Conservation (phyloP, 306 rosid species). For the Quercus parvula region DNA sequence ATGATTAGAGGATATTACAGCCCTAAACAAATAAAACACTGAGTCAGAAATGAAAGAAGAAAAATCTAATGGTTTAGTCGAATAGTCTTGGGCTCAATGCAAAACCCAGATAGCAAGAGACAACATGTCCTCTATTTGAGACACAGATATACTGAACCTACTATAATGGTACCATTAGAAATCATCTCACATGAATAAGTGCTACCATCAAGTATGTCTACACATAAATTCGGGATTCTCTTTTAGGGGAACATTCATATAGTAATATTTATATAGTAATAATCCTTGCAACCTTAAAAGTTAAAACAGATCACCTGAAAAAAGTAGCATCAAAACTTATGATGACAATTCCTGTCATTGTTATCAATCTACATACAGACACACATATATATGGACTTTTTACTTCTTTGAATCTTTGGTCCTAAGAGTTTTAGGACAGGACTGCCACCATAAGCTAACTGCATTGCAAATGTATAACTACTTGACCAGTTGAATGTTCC, state of each 20-base stretch:
- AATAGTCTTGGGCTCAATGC: not conserved
- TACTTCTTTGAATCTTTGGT: not conserved
- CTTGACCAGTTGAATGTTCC: not conserved
- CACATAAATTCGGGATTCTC: not conserved
- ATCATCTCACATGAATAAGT: not conserved
- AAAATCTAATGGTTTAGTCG: no score
- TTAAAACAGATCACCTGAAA: no score
- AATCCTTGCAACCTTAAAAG: not conserved
- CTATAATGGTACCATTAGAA: not conserved
- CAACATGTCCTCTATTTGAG: not conserved
- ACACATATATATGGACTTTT: not conserved
- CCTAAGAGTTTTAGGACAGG: not conserved
- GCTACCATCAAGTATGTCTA: not conserved
- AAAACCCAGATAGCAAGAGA: not conserved
- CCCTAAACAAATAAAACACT: conserved; percentile 39
- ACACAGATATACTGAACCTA: not conserved
- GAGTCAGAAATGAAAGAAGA: conserved; percentile 31
- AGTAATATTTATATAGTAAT: not conserved
- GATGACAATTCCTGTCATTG: not conserved
- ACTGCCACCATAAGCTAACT: not conserved
- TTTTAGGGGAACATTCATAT: not conserved
- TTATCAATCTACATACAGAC: not conserved
- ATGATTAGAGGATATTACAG: conserved; percentile 32
- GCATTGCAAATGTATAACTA: not conserved
- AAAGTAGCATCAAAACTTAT: not conserved